These are phyloP conservation scores for Capniomyces stellatus DNA, from an alignment of 371 early-diverging fungal species.

Conservation along the genomic window DNA sequence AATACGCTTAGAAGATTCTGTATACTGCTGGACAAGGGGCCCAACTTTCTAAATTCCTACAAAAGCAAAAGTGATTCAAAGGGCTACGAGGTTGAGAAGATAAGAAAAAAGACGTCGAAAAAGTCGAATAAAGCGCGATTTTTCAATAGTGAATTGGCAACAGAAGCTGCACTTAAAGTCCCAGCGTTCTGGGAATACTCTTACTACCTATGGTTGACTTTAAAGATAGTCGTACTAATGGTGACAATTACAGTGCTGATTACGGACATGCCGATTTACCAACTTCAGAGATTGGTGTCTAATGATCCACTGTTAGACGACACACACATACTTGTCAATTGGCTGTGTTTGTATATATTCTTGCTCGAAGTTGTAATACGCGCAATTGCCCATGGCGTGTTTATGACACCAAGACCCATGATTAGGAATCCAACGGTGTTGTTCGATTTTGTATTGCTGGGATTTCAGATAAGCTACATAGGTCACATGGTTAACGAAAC, in stretches of 20 bases:
- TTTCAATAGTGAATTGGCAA: no score
- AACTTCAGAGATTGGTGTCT: not conserved
- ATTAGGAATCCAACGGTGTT: constrained; percentile 40
- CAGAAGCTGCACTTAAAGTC: no score
- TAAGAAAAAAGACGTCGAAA: not conserved
- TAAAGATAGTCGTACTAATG: not conserved
- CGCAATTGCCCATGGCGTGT: constrained; percentile 42
- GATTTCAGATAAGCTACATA: constrained; percentile 34
- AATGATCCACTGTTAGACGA: no score
- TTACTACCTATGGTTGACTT: not conserved
- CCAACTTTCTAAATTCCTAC: not conserved
- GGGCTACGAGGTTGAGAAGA: not conserved
- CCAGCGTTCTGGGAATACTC: not conserved
- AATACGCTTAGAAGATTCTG: constrained; percentile 1
- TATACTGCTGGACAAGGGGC: constrained; percentile 1
- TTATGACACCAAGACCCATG: constrained; percentile 46
- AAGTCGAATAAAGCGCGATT: no score
- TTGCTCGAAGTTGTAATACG: constrained; percentile 39
- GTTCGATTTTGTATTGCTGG: constrained; percentile 43
- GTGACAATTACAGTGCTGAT: not conserved
- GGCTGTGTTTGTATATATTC: not conserved
- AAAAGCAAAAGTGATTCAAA: not conserved
- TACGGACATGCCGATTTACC: not conserved
- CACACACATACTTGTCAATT: not conserved
- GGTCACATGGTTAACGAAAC: not conserved